These are phyloP conservation scores for Aspergillus puulaauensis DNA, from an alignment of 2,329 filamentous ascomycete genomes.

Conservation along the genomic window DNA sequence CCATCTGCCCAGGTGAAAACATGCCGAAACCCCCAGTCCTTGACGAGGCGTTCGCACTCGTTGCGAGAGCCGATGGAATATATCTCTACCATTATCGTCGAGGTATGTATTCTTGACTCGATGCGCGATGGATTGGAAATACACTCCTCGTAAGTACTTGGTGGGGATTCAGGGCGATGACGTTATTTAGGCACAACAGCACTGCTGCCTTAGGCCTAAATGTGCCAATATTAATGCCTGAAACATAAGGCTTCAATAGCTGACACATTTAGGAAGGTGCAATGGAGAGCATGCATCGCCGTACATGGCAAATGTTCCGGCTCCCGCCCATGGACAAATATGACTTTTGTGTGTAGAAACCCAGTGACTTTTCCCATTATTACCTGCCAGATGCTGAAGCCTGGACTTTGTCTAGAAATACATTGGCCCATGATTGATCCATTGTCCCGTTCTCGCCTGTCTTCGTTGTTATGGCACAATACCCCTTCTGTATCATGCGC, in stretches of 20 bases:
- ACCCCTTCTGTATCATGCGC: neutral
- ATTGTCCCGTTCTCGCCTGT: neutral
- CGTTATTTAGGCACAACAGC: neutral
- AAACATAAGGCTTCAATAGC: neutral
- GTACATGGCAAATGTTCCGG: neutral
- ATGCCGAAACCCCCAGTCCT: constrained; percentile 58
- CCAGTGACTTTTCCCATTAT: neutral
- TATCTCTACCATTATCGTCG: constrained; percentile 27
- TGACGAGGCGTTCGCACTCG: constrained; percentile 56
- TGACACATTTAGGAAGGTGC: neutral
- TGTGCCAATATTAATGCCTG: neutral
- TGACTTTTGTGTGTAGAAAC: neutral
- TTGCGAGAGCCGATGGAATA: constrained; percentile 35
- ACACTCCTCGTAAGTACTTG: neutral
- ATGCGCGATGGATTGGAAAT: neutral
- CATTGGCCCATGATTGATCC: neutral
- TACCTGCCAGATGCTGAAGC: neutral
- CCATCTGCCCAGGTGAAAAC: constrained; percentile 64
- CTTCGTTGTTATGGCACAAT: constrained; percentile 4
- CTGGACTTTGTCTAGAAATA: neutral
- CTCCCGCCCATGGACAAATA: neutral
- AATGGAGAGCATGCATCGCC: neutral
- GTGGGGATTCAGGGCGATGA: neutral
- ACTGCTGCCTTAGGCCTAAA: neutral
- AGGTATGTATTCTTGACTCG: neutral